Base-by-base conservation (phyloP, 2,329 filamentous ascomycete species). In the Botrytis hyacinthi region DNA sequence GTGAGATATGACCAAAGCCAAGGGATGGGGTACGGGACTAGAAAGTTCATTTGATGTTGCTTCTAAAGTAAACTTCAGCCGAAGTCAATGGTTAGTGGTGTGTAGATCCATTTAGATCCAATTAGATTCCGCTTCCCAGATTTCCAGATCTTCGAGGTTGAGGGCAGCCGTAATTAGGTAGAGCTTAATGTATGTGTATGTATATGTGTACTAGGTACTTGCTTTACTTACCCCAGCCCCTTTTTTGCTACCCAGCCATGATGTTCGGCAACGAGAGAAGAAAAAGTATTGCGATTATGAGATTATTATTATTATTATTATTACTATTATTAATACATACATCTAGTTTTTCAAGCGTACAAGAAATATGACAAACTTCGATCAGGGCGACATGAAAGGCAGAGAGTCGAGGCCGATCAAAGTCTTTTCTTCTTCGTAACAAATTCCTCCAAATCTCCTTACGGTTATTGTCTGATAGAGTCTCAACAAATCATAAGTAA, bases 11-110 rank as follows among this genome's bases (percentile, higher is more conserved):
- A 54, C 51, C n/a, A 67, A 68, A 40, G 65, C 65, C 46, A 68
- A 68, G 66, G 26, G 35, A 57, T 32, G 65, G 48, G 65, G 65
- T 57, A 54, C 4, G 46, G 65, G 29, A 54, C 46, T 29, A 40
- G n/a, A 40, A 54, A 44, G 65, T 68, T 54, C 44, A 54, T 67
- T 51, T 46, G 65, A 67, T 68, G 51, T 68, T 68, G 16, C 65
- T 68, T 68, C 12, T 16, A 42, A 54, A 68, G 65, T 40, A 68
- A 29, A 66, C 42, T 48, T 66, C 42, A 66, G 42, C 62, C 62
- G 62, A 48, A 68, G 18, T 54, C 32, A 66, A 48, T 35, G 32
- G 29, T 26, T 48, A 48, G 29, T 26, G 35, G 42, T 29, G 35
- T 68, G 16, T 54, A 68, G 65, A 68, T 68, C 65, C 8, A 54